Evolutionary conservation across 495 filamentous ascomycete genomes (phyloP).

Genomic region (Cudoniella acicularis): DNA sequence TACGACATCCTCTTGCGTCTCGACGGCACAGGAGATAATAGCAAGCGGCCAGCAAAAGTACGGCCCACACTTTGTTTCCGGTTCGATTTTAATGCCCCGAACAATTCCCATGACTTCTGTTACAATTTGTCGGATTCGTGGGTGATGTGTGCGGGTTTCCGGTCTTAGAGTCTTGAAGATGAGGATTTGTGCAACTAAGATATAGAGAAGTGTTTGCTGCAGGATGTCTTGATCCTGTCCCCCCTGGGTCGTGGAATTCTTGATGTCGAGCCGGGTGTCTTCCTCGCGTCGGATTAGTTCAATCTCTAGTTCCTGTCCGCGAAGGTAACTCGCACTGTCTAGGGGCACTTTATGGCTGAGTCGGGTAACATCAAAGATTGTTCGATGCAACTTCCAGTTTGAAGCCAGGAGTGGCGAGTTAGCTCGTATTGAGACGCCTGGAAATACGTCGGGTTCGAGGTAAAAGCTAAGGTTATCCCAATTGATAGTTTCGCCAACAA

Average conservation of each 20-base stretch:
- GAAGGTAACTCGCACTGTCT: neutral
- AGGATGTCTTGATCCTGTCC: neutral
- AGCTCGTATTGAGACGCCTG: neutral
- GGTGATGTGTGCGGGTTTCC: neutral
- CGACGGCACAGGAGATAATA: slow-evolving; percentile 5
- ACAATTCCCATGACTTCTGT: slow-evolving; percentile 3
- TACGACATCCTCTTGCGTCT: neutral
- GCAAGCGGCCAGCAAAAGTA: slow-evolving; percentile 12
- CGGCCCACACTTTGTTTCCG: neutral
- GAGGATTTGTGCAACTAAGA: slow-evolving; percentile 3
- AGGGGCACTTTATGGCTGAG: slow-evolving; percentile 9
- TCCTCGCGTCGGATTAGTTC: neutral
- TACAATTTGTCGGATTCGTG: slow-evolving; percentile 1
- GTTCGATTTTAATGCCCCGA: neutral
- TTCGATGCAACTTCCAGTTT: slow-evolving; percentile 8
- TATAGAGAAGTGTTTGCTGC: slow-evolving; percentile 10
- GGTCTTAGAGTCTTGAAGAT: slow-evolving; percentile 7
- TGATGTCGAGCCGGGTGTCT: neutral
- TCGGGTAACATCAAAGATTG: slow-evolving; percentile 3
- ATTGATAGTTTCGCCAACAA: neutral
- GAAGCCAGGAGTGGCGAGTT: slow-evolving; percentile 11
- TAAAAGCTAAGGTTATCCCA: slow-evolving; percentile 5
- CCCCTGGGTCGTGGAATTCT: neutral
- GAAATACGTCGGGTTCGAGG: slow-evolving; percentile 8
- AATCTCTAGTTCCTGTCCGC: neutral